Evolutionary conservation across 2,329 filamentous ascomycete species (phyloP).

Genomic region (Penicillium aurantiogriseum): DNA sequence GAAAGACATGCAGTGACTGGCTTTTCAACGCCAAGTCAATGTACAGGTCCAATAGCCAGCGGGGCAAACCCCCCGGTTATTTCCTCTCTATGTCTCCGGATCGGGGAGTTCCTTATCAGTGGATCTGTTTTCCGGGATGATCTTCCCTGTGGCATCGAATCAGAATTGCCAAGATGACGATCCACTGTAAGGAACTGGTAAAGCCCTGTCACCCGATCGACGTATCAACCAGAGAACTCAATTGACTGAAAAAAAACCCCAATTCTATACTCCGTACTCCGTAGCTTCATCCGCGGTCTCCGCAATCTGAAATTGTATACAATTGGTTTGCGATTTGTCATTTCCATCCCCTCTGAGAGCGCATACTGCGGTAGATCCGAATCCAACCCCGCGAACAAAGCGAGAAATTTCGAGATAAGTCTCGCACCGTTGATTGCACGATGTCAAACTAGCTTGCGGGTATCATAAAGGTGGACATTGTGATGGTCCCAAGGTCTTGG

Average conservation of each 20-base stretch:
- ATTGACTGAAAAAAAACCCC: slow-evolving; percentile 1
- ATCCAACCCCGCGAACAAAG: neutral
- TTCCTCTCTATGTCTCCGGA: slow-evolving; percentile 6
- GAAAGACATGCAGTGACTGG: neutral
- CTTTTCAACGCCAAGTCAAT: neutral
- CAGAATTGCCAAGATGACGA: slow-evolving; percentile 10
- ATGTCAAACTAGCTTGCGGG: neutral
- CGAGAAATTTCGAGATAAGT: slow-evolving; percentile 15
- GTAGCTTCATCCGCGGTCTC: neutral
- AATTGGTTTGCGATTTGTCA: slow-evolving; percentile 11
- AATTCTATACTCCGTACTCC: neutral
- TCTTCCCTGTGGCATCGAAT: slow-evolving; percentile 9
- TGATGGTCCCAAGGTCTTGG: neutral
- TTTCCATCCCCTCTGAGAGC: neutral
- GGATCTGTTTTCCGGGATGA: slow-evolving; percentile 8
- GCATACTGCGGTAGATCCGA: slow-evolving; percentile 8
- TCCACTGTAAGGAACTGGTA: slow-evolving; percentile 13
- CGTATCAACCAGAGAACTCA: slow-evolving; percentile 1
- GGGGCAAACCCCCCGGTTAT: neutral
- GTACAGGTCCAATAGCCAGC: slow-evolving; percentile 8
- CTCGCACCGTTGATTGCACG: slow-evolving; percentile 12
- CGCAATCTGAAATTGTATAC: neutral
- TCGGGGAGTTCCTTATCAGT: slow-evolving; percentile 18
- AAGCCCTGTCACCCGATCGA: neutral
- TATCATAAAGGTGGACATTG: neutral